phyloP scores from a whole-genome alignment of 805 yeast genomes.

The Monosporozyma unispora region DNA sequence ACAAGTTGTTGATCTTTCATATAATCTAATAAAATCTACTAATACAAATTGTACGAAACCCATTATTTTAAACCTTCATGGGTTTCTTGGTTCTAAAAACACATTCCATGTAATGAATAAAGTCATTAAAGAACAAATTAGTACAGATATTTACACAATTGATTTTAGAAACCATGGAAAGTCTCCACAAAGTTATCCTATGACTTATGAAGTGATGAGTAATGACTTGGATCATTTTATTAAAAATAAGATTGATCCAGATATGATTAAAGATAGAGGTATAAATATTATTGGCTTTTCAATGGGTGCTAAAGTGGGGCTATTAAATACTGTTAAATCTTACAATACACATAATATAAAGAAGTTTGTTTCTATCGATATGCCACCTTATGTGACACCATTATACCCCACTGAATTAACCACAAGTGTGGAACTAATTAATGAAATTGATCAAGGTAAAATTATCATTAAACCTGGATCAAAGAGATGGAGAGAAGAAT shows the following conservation, averaged over 20 bases:
- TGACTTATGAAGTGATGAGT: conserved; percentile 37
- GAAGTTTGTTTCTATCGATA: conserved; percentile 37
- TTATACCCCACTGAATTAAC: conserved; percentile 14
- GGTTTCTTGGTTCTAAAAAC: conserved; percentile 43
- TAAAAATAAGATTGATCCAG: conserved; percentile 15
- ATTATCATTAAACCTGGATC: conserved; percentile 17
- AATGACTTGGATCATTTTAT: conserved; percentile 35
- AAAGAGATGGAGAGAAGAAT: conserved; percentile 16
- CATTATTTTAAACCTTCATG: conserved; percentile 40
- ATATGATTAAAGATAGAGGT: conserved; percentile 12
- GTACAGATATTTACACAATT: conserved; percentile 33
- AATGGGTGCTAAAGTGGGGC: conserved; percentile 53
- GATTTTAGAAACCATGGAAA: conserved; percentile 53
- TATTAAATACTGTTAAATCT: conserved; percentile 33
- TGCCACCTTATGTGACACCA: conserved; percentile 25
- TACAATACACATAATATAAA: neutral
- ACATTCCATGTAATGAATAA: conserved; percentile 37
- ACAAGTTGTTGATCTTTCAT: conserved; percentile 18
- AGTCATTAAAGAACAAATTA: conserved; percentile 26
- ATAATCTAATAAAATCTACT: conserved; percentile 11
- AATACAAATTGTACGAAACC: conserved; percentile 18
- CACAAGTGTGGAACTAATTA: conserved; percentile 17
- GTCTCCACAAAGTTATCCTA: conserved; percentile 37
- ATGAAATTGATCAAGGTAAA: conserved; percentile 13
- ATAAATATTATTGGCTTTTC: conserved; percentile 43